These are phyloP conservation scores for Myxozyma neglecta DNA, from an alignment of 805 yeast species.

Conservation along the genomic window DNA sequence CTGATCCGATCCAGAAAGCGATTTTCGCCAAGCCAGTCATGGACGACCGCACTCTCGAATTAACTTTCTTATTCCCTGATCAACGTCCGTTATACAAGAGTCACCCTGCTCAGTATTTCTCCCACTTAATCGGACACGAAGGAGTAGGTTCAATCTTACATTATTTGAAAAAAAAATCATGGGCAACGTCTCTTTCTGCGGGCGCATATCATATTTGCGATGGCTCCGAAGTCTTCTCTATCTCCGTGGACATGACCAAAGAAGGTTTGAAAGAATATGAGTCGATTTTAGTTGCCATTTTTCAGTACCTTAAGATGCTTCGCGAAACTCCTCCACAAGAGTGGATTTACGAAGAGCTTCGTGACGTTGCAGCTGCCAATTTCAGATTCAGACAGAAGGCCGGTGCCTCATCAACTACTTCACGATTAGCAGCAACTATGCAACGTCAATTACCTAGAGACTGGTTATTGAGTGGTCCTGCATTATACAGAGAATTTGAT, in stretches of 20 bases:
- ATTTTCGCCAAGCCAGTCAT: constrained; percentile 77
- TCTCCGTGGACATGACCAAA: constrained; percentile 74
- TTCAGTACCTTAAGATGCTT: constrained; percentile 73
- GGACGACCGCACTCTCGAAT: constrained; percentile 66
- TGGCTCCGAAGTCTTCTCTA: constrained; percentile 65
- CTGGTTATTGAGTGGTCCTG: constrained; percentile 53
- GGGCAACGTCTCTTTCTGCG: constrained; percentile 77
- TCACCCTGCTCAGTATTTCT: constrained; percentile 67
- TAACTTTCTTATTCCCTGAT: constrained; percentile 76
- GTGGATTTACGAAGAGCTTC: constrained; percentile 79
- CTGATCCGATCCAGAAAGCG: constrained; percentile 7
- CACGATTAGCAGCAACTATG: constrained; percentile 60
- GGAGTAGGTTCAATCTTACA: constrained; percentile 80
- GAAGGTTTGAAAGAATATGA: constrained; percentile 63
- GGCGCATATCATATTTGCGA: constrained; percentile 59
- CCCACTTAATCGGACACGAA: constrained; percentile 91
- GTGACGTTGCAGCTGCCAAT: constrained; percentile 62
- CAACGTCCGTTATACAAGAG: constrained; percentile 63
- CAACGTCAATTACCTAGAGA: constrained; percentile 68
- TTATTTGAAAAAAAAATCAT: constrained; percentile 65
- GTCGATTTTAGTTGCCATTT: constrained; percentile 57
- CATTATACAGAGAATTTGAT: constrained; percentile 60
- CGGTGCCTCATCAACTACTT: constrained; percentile 70
- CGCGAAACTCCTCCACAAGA: constrained; percentile 59
- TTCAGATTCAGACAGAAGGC: constrained; percentile 81